Base-by-base conservation (phyloP, 768 basidiomycete genomes). In the Mycena albidolilacea region DNA sequence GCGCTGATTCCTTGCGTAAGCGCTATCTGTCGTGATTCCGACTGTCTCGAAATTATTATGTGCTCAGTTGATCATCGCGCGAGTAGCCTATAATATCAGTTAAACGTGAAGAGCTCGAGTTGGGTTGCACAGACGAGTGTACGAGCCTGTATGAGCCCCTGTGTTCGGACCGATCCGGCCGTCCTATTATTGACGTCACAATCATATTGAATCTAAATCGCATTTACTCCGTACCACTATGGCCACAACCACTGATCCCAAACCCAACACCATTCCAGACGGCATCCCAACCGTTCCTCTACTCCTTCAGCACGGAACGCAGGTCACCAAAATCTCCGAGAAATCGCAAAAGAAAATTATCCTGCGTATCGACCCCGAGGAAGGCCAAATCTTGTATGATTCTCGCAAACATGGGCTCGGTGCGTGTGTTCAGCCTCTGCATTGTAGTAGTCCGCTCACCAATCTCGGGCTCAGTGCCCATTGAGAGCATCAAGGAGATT, bases 401-500 rank as follows among this genome's bases (percentile, higher is more conserved):
- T 93, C 93, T 14, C 92, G 92, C 80, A 90, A 90, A 77, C 83
- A 88, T 57, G 88, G 91, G 39, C 89, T 92, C 68, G 85, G 87
- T 88, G 65, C 69, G 90, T 88, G 43, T 78, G 85, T 71, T 84
- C 86, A 4, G 30, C 30, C 30, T 30, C 48, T 66, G 43, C 30
- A 8, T 48, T 55, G 35, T 48, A 8, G 52, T 23, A 12, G 7
- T 21, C 54, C 50, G 5, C n/a, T 9, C n/a, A 23, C n/a, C 38
- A 10, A 21, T 15, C 30, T 19, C 38, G 54, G 14, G 57, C 66
- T 19, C 71, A 98, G 97, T 97, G 60, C 91, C 93, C 3, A 93
- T 97, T 71, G 95, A 96, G 80, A 90, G 90, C 75, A 95, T 98
- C 81, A 94, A 95, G 73, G 97, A 98, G 79, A 89, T 98, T 21